Conservation (phyloP, 257 asterid genomes). For the Lavandula angustifolia region DNA sequence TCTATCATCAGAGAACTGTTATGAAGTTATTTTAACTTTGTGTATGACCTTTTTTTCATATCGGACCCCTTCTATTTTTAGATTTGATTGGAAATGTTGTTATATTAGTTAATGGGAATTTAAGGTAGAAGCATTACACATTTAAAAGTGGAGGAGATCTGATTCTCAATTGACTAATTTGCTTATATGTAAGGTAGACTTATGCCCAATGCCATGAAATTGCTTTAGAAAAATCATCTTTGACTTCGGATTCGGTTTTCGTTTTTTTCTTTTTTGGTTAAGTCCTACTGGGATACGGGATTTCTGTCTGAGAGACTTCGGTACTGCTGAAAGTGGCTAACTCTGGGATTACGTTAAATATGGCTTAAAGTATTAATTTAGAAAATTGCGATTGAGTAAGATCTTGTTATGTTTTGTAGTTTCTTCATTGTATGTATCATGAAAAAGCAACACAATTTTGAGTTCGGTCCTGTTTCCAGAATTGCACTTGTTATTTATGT, state of each 20-base stretch:
- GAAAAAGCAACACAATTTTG: background rate
- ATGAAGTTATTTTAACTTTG: background rate
- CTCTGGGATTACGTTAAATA: background rate
- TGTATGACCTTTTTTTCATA: background rate
- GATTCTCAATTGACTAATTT: background rate
- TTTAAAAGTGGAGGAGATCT: background rate
- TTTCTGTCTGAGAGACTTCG: background rate
- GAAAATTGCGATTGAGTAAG: too few species aligned
- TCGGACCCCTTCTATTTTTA: background rate
- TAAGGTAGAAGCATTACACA: background rate
- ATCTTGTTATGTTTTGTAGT: too few species aligned
- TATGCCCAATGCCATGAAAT: too few species aligned
- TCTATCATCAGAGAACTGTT: background rate
- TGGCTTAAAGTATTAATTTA: background rate
- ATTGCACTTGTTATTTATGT: constrained; percentile 4
- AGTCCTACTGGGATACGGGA: background rate
- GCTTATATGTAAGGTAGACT: constrained; percentile 8
- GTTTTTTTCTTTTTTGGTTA: background rate
- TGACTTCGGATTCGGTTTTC: background rate
- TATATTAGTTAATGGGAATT: background rate
- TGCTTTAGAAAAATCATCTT: background rate
- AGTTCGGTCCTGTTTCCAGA: background rate
- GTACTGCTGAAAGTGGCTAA: background rate
- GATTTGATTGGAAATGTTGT: background rate
- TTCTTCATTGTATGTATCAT: too few species aligned